These are phyloP conservation scores for Alternaria tenuissima DNA, from an alignment of 2,329 filamentous ascomycete species.

Conservation along the genomic window DNA sequence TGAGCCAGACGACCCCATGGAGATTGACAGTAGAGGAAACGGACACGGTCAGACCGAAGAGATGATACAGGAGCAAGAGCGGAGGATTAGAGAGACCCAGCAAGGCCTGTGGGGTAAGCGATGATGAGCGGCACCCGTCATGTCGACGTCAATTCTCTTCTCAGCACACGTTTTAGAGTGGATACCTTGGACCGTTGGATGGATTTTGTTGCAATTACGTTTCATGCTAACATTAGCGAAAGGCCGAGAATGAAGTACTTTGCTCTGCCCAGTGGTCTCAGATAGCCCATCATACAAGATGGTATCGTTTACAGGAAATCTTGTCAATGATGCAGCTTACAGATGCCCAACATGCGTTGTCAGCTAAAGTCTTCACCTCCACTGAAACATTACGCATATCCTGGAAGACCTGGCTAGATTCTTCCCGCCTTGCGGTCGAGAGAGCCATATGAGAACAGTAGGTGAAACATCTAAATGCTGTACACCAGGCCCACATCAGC, in stretches of 20 bases:
- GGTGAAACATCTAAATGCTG: not conserved
- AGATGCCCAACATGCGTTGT: not conserved
- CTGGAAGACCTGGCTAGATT: not conserved
- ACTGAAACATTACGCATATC: not conserved
- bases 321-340: not conserved
- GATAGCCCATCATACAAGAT: not conserved
- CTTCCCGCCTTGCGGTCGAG: not conserved
- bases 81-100: slow-evolving; percentile 66
- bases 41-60: slow-evolving; percentile 68
- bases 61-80: slow-evolving; percentile 68
- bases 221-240: slow-evolving; percentile 2
- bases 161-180: slow-evolving; percentile 6
- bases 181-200: not conserved
- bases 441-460: not conserved
- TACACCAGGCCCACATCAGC: slow-evolving; percentile 30
- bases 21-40: slow-evolving; percentile 63
- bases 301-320: not conserved
- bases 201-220: not conserved
- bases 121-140: slow-evolving; percentile 11
- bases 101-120: slow-evolving; percentile 63
- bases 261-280: not conserved
- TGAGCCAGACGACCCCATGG: slow-evolving; percentile 54
- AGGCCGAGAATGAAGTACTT: not conserved
- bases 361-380: not conserved
- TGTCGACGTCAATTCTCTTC: not conserved